A percentile compares a stretch with the other conserved stretches of the same genome.
These are phyloP conservation scores for Paracoccidioides brasiliensis DNA, from an alignment of 2,329 filamentous ascomycete species.

Conservation along the genomic window DNA sequence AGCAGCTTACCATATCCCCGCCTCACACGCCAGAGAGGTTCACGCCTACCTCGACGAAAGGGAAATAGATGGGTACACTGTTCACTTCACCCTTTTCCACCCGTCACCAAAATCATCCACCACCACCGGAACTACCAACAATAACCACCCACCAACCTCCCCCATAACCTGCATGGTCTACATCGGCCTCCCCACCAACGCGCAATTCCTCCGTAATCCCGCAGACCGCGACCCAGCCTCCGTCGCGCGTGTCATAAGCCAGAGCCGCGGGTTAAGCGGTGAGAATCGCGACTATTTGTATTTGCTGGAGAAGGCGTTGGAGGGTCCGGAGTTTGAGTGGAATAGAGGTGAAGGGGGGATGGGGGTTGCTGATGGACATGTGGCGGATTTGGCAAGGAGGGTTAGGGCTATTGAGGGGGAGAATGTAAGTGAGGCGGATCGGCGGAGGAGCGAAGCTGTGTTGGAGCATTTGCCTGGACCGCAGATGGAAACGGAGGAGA, in stretches of 20 bases:
- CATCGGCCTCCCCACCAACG: constrained; percentile 85
- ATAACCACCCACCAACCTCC: constrained; percentile 7
- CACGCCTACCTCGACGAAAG: constrained; percentile 85
- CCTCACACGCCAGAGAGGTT: constrained; percentile 62
- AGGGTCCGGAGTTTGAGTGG: constrained; percentile 60
- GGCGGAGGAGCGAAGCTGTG: constrained; percentile 24
- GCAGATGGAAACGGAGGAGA: constrained; percentile 6
- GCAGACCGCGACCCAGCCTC: constrained; percentile 56
- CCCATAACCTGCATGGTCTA: constrained; percentile 60
- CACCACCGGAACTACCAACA: constrained; percentile 34
- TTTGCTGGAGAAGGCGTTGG: constrained; percentile 61
- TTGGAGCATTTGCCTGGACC: constrained; percentile 1
- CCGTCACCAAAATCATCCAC: constrained; percentile 35
- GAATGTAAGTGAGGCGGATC: constrained; percentile 11
- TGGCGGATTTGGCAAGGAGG: constrained; percentile 64
- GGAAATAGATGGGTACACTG: constrained; percentile 94
- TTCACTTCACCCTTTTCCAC: constrained; percentile 79
- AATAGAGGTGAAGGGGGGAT: constrained; percentile 58
- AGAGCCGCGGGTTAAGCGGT: constrained; percentile 69
- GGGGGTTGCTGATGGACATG: constrained; percentile 70
- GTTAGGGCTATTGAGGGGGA: constrained; percentile 50
- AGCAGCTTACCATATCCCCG: constrained; percentile 72
- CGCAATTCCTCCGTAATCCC: constrained; percentile 58
- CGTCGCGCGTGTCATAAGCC: constrained; percentile 68
- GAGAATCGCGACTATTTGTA: constrained; percentile 83